Base-by-base conservation (phyloP, 2,329 filamentous ascomycete genomes). In the Scorias spongiosa region DNA sequence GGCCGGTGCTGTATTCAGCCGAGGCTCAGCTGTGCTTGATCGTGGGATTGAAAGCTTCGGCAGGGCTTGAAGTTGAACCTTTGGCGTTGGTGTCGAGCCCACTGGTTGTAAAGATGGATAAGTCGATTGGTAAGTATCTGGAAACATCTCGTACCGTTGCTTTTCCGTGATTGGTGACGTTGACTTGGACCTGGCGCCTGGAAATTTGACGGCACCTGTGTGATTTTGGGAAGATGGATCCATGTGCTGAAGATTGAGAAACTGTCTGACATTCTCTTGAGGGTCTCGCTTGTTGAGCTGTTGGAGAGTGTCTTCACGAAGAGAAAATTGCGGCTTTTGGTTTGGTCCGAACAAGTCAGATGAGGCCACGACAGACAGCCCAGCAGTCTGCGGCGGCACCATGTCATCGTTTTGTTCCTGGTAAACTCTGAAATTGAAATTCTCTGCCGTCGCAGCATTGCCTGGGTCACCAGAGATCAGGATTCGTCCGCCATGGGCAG, bases 191-290 rank as follows among this genome's bases (percentile, higher is more conserved):
- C 50, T 41, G 5, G n/a, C 32, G 12, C 47, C 42, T 8, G 45
- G 39, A 32, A 46, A 44, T 5, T 37, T 37, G 10, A 46, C 3
- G 80, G 79, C 12, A 83, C 81, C 7, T 48, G 53, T 51, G 18
- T 43, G 42, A n/a, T 46, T 57, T 54, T 52, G 45, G 10, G 42
- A 37, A 56, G 60, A 62, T 52, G 75, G 71, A 41, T 74, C 66
- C 46, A 76, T 58, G 60, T 83, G 80, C 60, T 96, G 89, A 60
- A 94, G 88, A 57, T 76, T 76, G 43, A 96, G 74, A 64, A 94
- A 96, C 51, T 93, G 85, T 57, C 84, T 80, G 30, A 96, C 86
- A 54, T 89, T 93, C 64, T 95, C 88, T 61, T 93, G 88, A 5
- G 88, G 84, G 57, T 95, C 87, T 43, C 82, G 75, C 14, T 71